Percentiles rank a stretch among this genome's conserved stretches.
These are phyloP conservation scores for Anacardium occidentale DNA, from an alignment of 345 rosid genomes.

Conservation along the genomic window DNA sequence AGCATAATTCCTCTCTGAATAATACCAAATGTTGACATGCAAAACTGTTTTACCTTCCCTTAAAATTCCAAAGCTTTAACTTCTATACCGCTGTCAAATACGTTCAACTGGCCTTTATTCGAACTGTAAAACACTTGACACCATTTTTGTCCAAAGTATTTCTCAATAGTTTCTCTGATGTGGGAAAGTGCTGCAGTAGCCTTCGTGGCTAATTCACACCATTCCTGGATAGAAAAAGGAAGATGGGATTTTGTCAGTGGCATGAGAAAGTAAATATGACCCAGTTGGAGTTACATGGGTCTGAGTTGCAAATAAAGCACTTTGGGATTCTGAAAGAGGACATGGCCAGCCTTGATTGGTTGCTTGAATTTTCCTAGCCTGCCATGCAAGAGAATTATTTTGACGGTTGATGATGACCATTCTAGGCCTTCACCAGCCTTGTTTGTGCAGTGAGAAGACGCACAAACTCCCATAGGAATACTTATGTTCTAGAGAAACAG, in stretches of 20 bases:
- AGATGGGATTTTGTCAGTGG: conserved; percentile 30
- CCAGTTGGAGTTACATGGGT: conserved; percentile 40
- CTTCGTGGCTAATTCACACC: conserved; percentile 39
- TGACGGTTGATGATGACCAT: conserved; percentile 24
- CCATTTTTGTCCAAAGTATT: too few species aligned
- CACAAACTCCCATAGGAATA: conserved; percentile 41
- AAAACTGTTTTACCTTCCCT: not conserved
- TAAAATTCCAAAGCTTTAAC: not conserved
- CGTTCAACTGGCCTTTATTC: not conserved
- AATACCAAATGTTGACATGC: not conserved
- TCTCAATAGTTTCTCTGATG: too few species aligned
- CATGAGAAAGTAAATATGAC: conserved; percentile 45
- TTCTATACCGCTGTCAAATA: not conserved
- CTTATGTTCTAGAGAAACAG: not conserved
- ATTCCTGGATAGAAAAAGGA: conserved; percentile 34
- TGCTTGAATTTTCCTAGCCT: conserved; percentile 33
- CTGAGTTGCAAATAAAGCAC: conserved; percentile 45
- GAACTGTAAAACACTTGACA: not conserved
- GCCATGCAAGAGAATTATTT: conserved; percentile 38
- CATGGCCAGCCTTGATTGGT: conserved; percentile 30
- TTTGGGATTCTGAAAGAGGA: conserved; percentile 35
- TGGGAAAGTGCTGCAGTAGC: conserved; percentile 31
- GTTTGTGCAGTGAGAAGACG: conserved; percentile 22
- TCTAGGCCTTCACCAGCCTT: not conserved
- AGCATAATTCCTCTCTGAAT: not conserved